Conservation (phyloP, 495 filamentous ascomycete species). For the Penicillium cataractarum region DNA sequence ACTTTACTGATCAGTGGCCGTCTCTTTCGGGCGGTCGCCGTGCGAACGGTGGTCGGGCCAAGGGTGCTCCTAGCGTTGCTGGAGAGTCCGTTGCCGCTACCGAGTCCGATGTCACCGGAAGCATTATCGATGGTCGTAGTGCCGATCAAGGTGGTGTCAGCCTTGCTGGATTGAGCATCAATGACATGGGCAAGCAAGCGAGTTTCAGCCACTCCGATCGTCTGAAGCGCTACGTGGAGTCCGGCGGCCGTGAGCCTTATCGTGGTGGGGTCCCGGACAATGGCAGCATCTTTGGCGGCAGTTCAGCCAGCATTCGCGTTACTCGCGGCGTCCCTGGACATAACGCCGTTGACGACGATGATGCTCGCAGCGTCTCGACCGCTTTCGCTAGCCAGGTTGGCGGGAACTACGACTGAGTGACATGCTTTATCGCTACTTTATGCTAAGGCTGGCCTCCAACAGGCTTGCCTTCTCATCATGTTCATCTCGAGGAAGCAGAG, state of each 20-base stretch:
- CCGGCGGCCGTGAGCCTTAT: constrained; percentile 60
- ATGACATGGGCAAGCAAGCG: constrained; percentile 74
- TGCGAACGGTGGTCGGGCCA: constrained; percentile 61
- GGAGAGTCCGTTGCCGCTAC: constrained; percentile 89
- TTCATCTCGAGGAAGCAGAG: constrained; percentile 22
- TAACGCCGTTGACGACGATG: constrained; percentile 69
- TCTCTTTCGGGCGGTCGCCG: constrained; percentile 66
- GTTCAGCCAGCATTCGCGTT: constrained; percentile 62
- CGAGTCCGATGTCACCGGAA: constrained; percentile 79
- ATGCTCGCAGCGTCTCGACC: constrained; percentile 92
- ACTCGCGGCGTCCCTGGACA: constrained; percentile 54
- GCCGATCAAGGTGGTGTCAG: constrained; percentile 85
- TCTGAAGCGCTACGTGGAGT: constrained; percentile 86
- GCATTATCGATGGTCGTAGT: constrained; percentile 69
- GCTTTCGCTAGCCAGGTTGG: constrained; percentile 95
- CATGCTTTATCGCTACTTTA: constrained; percentile 9
- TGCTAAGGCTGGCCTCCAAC: constrained; percentile 23
- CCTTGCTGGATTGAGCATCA: constrained; percentile 76
- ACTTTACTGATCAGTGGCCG: constrained; percentile 91
- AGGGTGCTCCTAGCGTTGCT: constrained; percentile 75
- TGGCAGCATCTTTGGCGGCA: constrained; percentile 76
- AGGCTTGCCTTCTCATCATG: constrained; percentile 21
- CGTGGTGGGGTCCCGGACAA: constrained; percentile 53
- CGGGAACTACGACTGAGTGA: constrained; percentile 83
- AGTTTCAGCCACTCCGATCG: constrained; percentile 86